A percentile compares a stretch with the other conserved stretches of the same genome.
These are phyloP conservation scores for Fusarium duplospermum DNA, from an alignment of 2,329 filamentous ascomycete genomes.

Conservation along the genomic window DNA sequence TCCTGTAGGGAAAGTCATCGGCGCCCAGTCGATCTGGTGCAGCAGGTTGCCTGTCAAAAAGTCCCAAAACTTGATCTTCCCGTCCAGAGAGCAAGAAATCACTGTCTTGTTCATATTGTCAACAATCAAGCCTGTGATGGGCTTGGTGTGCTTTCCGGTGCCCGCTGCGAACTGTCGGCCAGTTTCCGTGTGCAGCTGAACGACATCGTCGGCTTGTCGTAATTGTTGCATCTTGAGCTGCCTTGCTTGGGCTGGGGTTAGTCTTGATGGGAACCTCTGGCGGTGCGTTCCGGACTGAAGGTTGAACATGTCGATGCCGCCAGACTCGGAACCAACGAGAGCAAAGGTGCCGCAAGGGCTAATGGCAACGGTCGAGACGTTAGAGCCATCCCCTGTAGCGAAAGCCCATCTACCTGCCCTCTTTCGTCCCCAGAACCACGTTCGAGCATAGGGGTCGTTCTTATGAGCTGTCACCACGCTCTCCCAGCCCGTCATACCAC, in stretches of 20 bases:
- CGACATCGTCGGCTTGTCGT: conserved; percentile 68
- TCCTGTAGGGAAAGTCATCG: conserved; percentile 78
- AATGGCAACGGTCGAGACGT: conserved; percentile 88
- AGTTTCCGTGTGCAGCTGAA: conserved; percentile 62
- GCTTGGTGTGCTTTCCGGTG: conserved; percentile 80
- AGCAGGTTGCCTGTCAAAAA: conserved; percentile 84
- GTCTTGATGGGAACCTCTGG: conserved; percentile 83
- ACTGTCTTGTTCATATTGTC: conserved; percentile 90
- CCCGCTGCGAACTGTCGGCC: conserved; percentile 59
- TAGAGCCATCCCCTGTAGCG: conserved; percentile 83
- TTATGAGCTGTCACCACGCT: conserved; percentile 94
- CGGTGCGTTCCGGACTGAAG: conserved; percentile 91
- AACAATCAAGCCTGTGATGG: conserved; percentile 87
- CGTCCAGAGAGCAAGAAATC: conserved; percentile 89
- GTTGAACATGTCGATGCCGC: conserved; percentile 95
- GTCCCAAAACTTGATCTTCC: conserved; percentile 97
- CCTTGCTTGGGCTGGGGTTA: conserved; percentile 82
- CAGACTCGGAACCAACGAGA: conserved; percentile 84
- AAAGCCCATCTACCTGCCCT: conserved; percentile 94
- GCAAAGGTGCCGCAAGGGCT: conserved; percentile 95
- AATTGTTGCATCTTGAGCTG: conserved; percentile 76
- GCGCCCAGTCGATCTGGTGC: conserved; percentile 85
- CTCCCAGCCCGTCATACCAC: conserved; percentile 91
- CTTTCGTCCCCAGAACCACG: conserved; percentile 98
- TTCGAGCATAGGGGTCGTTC: conserved; percentile 85